phyloP scores from a whole-genome alignment of 2,329 filamentous ascomycete genomes.

The Hypoxylon sp. region DNA sequence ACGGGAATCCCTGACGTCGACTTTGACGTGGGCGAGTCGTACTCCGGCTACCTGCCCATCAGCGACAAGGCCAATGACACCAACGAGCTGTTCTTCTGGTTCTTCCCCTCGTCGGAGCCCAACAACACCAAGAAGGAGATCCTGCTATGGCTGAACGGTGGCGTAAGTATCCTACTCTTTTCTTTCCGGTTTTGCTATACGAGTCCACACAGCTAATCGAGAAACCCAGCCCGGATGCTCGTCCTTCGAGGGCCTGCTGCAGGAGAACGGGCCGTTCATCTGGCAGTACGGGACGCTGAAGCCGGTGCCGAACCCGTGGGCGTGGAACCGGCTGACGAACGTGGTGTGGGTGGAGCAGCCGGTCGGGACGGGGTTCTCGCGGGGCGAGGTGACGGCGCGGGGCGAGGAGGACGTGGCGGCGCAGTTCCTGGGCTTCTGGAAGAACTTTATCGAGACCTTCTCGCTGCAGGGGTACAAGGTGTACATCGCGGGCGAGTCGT shows the following conservation, averaged over 20 bases:
- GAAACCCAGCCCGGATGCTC: conserved; percentile 59
- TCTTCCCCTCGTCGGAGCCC: conserved; percentile 60
- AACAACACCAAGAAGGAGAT: conserved; percentile 57
- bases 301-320: conserved; percentile 71
- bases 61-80: conserved; percentile 50
- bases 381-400: conserved; percentile 68
- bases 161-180: conserved; percentile 45
- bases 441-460: conserved; percentile 64
- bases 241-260: conserved; percentile 73
- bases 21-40: conserved; percentile 69
- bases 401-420: conserved; percentile 72
- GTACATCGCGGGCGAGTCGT: conserved; percentile 63
- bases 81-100: conserved; percentile 64
- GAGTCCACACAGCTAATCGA: neutral
- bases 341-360: conserved; percentile 79
- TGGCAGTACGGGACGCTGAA: conserved; percentile 75
- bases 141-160: conserved; percentile 61
- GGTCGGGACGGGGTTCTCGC: conserved; percentile 72
- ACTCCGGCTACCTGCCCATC: conserved; percentile 66
- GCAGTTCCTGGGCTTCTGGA: conserved; percentile 80
- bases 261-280: conserved; percentile 78
- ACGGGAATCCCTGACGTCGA: conserved; percentile 67
- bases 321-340: conserved; percentile 80
- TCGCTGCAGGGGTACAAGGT: conserved; percentile 60
- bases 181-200: neutral